Percentiles rank a stretch among this genome's conserved stretches.
These are phyloP conservation scores for Glycine latifolia DNA, from an alignment of 306 rosid genomes.

Conservation along the genomic window DNA sequence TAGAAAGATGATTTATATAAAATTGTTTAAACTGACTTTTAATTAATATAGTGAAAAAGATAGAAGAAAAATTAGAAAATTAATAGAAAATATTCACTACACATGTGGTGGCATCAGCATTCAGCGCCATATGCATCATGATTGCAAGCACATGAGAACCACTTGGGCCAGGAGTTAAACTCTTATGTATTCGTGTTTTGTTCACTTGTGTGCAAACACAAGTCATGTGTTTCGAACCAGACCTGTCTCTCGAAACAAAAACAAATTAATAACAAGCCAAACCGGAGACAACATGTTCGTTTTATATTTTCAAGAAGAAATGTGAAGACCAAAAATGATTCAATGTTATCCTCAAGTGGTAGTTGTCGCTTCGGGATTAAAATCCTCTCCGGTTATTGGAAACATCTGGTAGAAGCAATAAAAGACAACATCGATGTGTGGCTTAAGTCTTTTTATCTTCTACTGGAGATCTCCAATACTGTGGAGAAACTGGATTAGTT, in stretches of 20 bases:
- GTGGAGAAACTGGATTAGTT: too few relatives aligned
- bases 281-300: not conserved
- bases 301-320: not conserved
- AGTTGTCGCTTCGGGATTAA: too few relatives aligned
- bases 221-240: constrained; percentile 23
- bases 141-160: constrained; percentile 43
- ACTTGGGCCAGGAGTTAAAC: constrained; percentile 33
- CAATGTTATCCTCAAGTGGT: not conserved
- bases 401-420: too few relatives aligned
- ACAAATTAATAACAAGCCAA: not conserved
- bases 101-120: constrained; percentile 18
- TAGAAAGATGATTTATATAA: too few relatives aligned
- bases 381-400: too few relatives aligned
- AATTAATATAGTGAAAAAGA: too few relatives aligned
- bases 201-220: constrained; percentile 5
- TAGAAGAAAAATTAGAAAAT: too few relatives aligned
- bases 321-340: not conserved
- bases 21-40: too few relatives aligned
- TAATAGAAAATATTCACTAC: not conserved
- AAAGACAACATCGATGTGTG: too few relatives aligned
- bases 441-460: too few relatives aligned
- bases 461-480: too few relatives aligned
- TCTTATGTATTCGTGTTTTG: not conserved
- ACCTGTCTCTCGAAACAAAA: constrained; percentile 2
- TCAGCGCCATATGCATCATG: constrained; percentile 47